A percentile compares a stretch with the other conserved stretches of the same genome.
Evolutionary conservation across 495 filamentous ascomycete species (phyloP).

Genomic region (Schizothecium vesticola): DNA sequence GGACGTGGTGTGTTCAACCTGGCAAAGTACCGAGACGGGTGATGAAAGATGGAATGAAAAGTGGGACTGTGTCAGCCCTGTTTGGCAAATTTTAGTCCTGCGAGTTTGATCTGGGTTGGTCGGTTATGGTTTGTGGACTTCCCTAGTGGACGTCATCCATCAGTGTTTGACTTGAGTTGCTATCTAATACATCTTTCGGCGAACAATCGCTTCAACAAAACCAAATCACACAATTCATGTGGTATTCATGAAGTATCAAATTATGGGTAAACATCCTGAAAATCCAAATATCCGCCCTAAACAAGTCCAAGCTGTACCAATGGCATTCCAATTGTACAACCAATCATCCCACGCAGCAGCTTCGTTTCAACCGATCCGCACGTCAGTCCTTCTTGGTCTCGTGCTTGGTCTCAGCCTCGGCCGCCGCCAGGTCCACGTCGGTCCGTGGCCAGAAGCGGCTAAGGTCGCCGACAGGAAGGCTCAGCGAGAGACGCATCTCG

Average conservation of each 20-base stretch:
- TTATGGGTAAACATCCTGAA: neutral
- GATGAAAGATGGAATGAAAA: neutral
- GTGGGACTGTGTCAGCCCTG: neutral
- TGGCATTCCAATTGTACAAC: neutral
- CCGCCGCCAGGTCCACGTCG: slow-evolving; percentile 37
- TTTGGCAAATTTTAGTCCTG: neutral
- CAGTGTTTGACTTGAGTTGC: too few species aligned
- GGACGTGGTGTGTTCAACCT: neutral
- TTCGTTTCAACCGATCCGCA: neutral
- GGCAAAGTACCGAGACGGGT: too few species aligned
- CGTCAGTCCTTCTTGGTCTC: neutral
- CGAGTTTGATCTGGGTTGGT: too few species aligned
- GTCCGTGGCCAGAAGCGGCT: slow-evolving; percentile 49
- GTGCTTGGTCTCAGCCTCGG: neutral
- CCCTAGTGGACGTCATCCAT: too few species aligned
- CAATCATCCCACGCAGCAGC: neutral
- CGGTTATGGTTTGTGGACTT: too few species aligned
- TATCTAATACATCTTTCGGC: too few species aligned
- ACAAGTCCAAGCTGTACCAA: neutral
- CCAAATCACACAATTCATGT: neutral
- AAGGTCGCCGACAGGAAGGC: slow-evolving; percentile 49
- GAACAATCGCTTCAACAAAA: neutral
- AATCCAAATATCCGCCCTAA: neutral
- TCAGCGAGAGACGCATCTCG: slow-evolving; percentile 51
- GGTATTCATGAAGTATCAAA: neutral